Percentiles rank a stretch among this genome's conserved stretches.
Evolutionary conservation across 2,329 filamentous ascomycete genomes (phyloP).

Genomic region (Sporothrix dimorphospora): DNA sequence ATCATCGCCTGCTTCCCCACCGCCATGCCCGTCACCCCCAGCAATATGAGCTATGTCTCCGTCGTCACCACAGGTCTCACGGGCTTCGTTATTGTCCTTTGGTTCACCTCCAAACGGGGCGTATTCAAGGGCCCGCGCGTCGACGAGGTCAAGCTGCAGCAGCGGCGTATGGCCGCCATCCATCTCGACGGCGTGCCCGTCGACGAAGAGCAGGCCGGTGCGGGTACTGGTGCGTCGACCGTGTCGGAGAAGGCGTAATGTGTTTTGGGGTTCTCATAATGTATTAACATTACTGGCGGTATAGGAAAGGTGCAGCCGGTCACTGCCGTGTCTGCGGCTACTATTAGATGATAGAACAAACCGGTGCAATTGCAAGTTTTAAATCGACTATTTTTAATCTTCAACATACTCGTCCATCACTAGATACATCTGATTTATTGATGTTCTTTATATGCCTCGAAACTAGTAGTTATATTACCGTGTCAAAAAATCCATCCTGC

Average conservation of each 20-base stretch:
- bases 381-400: neutral
- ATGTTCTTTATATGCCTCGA: too few species aligned
- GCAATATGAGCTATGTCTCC: conserved; percentile 34
- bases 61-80: conserved; percentile 24
- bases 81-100: conserved; percentile 13
- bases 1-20: conserved; percentile 31
- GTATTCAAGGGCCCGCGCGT: conserved; percentile 25
- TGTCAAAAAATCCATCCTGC: too few species aligned
- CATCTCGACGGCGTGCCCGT: conserved; percentile 20
- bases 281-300: neutral
- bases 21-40: conserved; percentile 30
- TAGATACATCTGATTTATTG: too few species aligned
- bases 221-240: neutral
- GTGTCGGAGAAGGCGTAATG: neutral
- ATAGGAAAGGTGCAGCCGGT: neutral
- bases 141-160: conserved; percentile 26
- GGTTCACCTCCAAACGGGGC: conserved; percentile 27
- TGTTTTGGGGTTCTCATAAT: neutral
- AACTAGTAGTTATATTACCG: too few species aligned
- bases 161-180: conserved; percentile 19
- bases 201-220: conserved; percentile 5
- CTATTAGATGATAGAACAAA: neutral
- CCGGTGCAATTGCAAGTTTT: neutral
- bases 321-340: neutral
- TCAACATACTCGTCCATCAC: neutral